Base-by-base conservation (phyloP, 257 asterid species). In the Penstemon eatonii region DNA sequence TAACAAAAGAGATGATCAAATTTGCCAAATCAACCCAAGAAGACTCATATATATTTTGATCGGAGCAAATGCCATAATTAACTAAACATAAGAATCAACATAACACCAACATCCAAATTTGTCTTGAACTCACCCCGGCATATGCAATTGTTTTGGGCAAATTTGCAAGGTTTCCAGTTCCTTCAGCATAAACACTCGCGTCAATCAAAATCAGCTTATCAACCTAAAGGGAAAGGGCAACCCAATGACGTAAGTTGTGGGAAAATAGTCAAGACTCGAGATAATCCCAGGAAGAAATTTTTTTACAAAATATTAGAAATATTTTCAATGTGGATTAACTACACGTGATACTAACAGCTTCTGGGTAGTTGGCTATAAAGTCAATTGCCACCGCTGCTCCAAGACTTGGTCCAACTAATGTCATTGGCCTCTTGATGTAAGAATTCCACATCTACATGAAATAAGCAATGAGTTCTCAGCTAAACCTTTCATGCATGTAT, bases 111-210 rank as follows among this genome's bases (percentile, higher is more conserved):
- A 68, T 49, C 39, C 6, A 60, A 44, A 58, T 50, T 45, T 50
- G 46, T 43, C 60, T 19, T 37, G 59, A 50, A 72, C 90, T 80
- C 69, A 90, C 99, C 82, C 97, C 99, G 13, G 95, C 87, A 70
- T 88, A 93, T 8, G 99, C 97, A 72, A 84, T 54, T 67, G 71
- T 66, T 81, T 81, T 88, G 59, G 99, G 97, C 42, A 93, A 71
- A 39, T 71, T 87, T 51, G 97, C 90, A 40, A 90, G 94, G 77
- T 87, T 76, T 52, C 97, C 99, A 4, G 94, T 90, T 69, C 99
- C 99, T 82, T 93, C 96, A 4, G 95, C 89, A 67, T 90, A 93
- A 65, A 90, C 95, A 80, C 99, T 93, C 76, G 97, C 99, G 83
- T 84, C 95, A 56, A 93, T 85, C 77, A 90, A 81, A 80, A 93